These are phyloP conservation scores for Leersia perrieri DNA, from an alignment of 176 grass and related monocot species.

Conservation along the genomic window DNA sequence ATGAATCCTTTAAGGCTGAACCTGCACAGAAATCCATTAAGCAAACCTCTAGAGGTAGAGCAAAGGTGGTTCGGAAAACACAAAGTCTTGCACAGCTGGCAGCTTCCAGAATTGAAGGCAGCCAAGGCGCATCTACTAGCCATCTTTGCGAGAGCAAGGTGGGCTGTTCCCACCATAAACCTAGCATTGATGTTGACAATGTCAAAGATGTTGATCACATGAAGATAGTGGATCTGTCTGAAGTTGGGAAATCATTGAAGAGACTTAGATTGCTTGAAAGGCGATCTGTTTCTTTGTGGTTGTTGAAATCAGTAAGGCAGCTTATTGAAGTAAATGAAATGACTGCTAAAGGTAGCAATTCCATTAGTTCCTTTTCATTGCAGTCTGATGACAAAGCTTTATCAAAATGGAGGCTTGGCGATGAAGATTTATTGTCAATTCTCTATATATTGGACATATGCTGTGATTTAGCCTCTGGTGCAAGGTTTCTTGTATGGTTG, in stretches of 20 bases:
- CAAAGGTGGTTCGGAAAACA: constrained; percentile 79
- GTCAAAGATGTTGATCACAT: constrained; percentile 61
- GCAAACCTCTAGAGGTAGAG: constrained; percentile 77
- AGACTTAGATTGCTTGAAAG: constrained; percentile 89
- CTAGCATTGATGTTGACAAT: constrained; percentile 56
- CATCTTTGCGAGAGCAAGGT: constrained; percentile 96
- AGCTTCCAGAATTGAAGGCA: constrained; percentile 85
- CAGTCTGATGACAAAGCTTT: constrained; percentile 52
- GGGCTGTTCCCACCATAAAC: constrained; percentile 81
- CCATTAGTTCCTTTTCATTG: constrained; percentile 44
- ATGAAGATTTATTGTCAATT: constrained; percentile 81
- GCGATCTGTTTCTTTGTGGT: constrained; percentile 83
- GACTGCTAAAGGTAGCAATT: constrained; percentile 56
- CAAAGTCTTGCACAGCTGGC: constrained; percentile 94
- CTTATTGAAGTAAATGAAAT: constrained; percentile 92
- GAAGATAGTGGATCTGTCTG: constrained; percentile 48
- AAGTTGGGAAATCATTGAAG: constrained; percentile 78
- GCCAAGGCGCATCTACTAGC: constrained; percentile 94
- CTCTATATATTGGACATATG: constrained; percentile 90
- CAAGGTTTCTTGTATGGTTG: constrained; percentile 87
- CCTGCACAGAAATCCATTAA: constrained; percentile 63
- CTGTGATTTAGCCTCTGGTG: constrained; percentile 77
- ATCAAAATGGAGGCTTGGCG: constrained; percentile 73
- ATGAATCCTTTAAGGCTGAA: constrained; percentile 78
- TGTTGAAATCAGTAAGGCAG: constrained; percentile 77